Evolutionary conservation across 202 grass and related monocot genomes (phyloP).

Genomic region (Dendrocalamus latiflorus): DNA sequence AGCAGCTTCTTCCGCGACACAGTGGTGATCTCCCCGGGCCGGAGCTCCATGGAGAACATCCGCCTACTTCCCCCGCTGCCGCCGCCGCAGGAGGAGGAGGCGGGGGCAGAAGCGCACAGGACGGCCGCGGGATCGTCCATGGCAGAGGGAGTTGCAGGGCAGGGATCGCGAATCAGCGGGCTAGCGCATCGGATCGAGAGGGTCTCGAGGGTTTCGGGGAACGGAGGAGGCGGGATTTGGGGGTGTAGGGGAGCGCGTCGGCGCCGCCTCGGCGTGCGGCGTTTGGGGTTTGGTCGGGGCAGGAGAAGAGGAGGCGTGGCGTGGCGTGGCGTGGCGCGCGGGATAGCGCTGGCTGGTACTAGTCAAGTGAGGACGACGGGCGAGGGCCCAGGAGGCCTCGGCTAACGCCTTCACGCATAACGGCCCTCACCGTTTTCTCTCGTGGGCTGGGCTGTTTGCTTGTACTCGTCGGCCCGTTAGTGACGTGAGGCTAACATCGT

Average conservation of each 20-base stretch:
- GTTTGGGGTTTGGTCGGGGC: conserved; percentile 6
- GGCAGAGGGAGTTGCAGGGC: background rate
- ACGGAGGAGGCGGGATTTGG: background rate
- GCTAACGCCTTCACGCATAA: background rate
- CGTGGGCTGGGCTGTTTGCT: no score
- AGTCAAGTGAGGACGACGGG: conserved; percentile 1
- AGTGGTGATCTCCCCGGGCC: conserved; percentile 84
- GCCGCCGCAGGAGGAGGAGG: background rate
- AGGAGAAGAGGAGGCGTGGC: background rate
- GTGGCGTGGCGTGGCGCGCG: background rate
- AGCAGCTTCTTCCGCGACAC: conserved; percentile 91
- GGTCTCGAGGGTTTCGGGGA: background rate
- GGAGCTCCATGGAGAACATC: conserved; percentile 69
- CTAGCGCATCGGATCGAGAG: conserved; percentile 29
- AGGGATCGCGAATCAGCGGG: background rate
- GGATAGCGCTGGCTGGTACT: no score
- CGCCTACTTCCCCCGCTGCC: conserved; percentile 18
- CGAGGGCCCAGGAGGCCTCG: background rate
- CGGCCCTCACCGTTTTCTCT: no score
- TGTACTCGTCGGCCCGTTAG: no score
- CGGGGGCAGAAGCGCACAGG: background rate
- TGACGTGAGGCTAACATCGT: no score
- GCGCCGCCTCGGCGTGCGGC: background rate
- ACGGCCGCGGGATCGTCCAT: conserved; percentile 41
- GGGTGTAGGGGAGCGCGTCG: background rate